Evolutionary conservation across 139 green algal genomes (phyloP).

Genomic region (Yamagishiella unicocca): DNA sequence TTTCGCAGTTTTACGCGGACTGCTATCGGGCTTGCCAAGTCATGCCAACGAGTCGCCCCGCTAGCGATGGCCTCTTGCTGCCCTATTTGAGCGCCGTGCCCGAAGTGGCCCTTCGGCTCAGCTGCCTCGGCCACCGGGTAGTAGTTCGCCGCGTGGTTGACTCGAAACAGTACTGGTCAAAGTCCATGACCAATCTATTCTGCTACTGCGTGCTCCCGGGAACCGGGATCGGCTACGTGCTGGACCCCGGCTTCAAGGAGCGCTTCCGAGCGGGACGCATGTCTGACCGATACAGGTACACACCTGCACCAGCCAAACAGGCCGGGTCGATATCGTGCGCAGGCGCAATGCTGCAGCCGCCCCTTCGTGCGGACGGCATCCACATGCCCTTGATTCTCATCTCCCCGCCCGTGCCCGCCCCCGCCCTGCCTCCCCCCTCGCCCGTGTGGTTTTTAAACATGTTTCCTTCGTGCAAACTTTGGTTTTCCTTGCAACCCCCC

Average conservation of each 20-base stretch:
- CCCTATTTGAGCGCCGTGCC: constrained; percentile 16
- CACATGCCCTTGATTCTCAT: too few species aligned
- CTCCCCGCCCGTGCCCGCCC: too few species aligned
- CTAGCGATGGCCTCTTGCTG: too few species aligned
- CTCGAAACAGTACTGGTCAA: constrained; percentile 59
- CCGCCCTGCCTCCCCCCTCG: too few species aligned
- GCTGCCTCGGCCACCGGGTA: constrained; percentile 49
- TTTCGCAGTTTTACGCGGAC: constrained; percentile 40
- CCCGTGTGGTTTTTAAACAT: too few species aligned
- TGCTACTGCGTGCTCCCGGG: constrained; percentile 44
- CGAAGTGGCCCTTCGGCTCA: constrained; percentile 47
- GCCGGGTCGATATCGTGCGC: too few species aligned
- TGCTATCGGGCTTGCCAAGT: constrained; percentile 33
- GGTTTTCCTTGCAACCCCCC: too few species aligned
- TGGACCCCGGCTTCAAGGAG: constrained; percentile 60
- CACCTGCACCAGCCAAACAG: too few species aligned
- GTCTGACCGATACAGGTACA: constrained; percentile 60
- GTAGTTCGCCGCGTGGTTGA: constrained; percentile 59
- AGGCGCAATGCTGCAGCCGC: too few species aligned
- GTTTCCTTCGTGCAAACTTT: too few species aligned
- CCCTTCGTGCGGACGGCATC: too few species aligned
- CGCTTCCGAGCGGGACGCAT: constrained; percentile 54
- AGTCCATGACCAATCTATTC: constrained; percentile 60
- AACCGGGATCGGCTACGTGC: constrained; percentile 51
- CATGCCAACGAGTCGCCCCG: not conserved